Evolutionary conservation across 345 rosid genomes (phyloP), one percentile per base, ranked within the genome.

Genomic region (Alliaria petiolata): DNA sequence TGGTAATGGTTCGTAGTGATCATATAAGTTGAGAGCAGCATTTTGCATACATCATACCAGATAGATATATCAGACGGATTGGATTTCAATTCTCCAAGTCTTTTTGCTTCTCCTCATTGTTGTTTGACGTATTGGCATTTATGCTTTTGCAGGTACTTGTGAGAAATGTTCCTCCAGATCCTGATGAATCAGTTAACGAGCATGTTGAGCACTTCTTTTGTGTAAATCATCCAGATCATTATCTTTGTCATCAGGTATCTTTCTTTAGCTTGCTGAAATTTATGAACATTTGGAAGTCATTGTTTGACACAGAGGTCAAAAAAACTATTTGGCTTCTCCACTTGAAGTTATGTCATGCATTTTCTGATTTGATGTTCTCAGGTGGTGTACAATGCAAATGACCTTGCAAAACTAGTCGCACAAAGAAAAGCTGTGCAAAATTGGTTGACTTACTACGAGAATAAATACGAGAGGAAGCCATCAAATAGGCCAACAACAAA

Each of bases 91-190:
- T 22, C 1, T 22, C 25, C 25, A 22, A 22, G 25, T 22, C 9
- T n/a, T 57, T 39, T 19, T 71, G 6, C 33, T 36, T 44, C 35
- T 55, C 49, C 1, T 51, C 1, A 8, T 47, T 57, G 53, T 57
- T 75, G 39, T 31, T 42, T 75, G 10, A 60, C n/a, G 45, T 58
- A 22, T 22, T 39, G 3, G 8, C 26, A 19, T 26, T 35, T 35
- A 20, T 60, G 68, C 7, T 43, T 26, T 67, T 77, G 54, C 78
- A 95, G 99, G 98, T 95, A 78, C 90, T 91, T 19, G 97, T 95
- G 44, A 82, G 97, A 81, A 91, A 91, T 86, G 89, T 95, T 78
- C 99, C 97, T 62, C 96, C 98, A 44, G 99, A 95, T 84, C 84
- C 97, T 8, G 99, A 95, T 74, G 99, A 91, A 80, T 85, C 99